These are phyloP conservation scores for Coffea eugenioides DNA, from an alignment of 257 asterid species.

Conservation along the genomic window DNA sequence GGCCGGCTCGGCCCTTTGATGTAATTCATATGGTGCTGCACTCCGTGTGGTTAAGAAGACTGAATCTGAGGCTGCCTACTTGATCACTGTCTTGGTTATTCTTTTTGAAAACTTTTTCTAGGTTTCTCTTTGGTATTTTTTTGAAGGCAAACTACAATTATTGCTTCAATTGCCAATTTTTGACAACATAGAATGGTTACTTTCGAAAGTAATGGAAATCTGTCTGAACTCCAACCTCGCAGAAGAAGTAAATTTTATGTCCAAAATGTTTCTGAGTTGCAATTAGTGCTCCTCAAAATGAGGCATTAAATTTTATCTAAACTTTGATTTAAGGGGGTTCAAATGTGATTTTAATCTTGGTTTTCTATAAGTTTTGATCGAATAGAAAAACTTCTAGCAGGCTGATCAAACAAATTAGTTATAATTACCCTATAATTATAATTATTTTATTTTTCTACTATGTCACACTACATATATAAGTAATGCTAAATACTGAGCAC, in stretches of 20 bases:
- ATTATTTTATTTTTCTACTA: no score
- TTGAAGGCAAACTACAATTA: neutral
- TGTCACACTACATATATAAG: no score
- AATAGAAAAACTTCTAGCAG: no score
- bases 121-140: neutral
- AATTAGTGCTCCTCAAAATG: neutral
- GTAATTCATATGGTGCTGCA: conserved; percentile 59
- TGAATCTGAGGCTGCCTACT: conserved; percentile 40
- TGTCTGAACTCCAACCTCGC: neutral
- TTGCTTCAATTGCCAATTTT: neutral
- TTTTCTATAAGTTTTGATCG: no score
- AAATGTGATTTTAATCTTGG: neutral
- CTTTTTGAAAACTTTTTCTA: neutral
- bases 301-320: neutral
- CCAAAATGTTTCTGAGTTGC: neutral
- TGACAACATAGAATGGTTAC: neutral
- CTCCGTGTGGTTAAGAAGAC: conserved; percentile 63
- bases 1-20: conserved; percentile 59
- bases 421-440: no score
- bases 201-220: neutral
- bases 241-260: neutral
- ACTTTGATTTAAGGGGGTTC: neutral
- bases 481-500: no score
- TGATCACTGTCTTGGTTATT: neutral
- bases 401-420: no score